phyloP scores from a whole-genome alignment of 2,329 filamentous ascomycete genomes.

The Aspergillus sp. region DNA sequence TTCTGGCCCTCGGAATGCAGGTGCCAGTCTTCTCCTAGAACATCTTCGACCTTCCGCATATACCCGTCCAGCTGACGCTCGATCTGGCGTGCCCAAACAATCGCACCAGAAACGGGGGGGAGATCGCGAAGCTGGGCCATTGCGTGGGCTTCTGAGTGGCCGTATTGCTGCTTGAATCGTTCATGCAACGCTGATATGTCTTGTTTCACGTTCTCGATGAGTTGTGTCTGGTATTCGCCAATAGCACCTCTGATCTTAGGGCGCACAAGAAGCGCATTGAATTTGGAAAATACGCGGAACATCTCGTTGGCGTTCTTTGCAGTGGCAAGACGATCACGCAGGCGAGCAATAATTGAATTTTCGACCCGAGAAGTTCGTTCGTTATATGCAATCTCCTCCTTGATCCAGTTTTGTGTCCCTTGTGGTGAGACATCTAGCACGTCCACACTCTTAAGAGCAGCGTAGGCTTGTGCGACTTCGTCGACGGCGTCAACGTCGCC shows the following conservation, averaged over 20 bases:
- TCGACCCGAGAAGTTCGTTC: conserved; percentile 96
- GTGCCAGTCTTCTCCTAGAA: conserved; percentile 91
- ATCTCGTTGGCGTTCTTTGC: conserved; percentile 98
- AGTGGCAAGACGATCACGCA: conserved; percentile 88
- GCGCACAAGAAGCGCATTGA: conserved; percentile 96
- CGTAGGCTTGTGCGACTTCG: conserved; percentile 92
- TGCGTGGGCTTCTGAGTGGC: conserved; percentile 93
- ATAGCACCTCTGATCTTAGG: conserved; percentile 99
- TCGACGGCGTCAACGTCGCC: conserved; percentile 96
- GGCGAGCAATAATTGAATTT: conserved; percentile 94
- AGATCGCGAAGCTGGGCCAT: conserved; percentile 98
- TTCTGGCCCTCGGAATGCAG: conserved; percentile 94
- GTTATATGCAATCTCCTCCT: conserved; percentile 94
- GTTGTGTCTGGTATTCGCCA: conserved; percentile 94
- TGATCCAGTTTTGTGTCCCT: conserved; percentile 87
- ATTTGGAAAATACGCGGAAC: conserved; percentile 99
- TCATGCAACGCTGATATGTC: conserved; percentile 93
- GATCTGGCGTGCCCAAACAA: conserved; percentile 97
- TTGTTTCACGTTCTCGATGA: conserved; percentile 96
- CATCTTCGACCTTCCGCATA: conserved; percentile 99
- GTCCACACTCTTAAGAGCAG: conserved; percentile 90
- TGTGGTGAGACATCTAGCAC: conserved; percentile 87
- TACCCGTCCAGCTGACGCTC: conserved; percentile 93
- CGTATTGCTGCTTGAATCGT: conserved; percentile 98
- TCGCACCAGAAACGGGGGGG: conserved; percentile 91